Evolutionary conservation across 371 early-diverging fungal species (phyloP).

Genomic region (Mucor irregularis): DNA sequence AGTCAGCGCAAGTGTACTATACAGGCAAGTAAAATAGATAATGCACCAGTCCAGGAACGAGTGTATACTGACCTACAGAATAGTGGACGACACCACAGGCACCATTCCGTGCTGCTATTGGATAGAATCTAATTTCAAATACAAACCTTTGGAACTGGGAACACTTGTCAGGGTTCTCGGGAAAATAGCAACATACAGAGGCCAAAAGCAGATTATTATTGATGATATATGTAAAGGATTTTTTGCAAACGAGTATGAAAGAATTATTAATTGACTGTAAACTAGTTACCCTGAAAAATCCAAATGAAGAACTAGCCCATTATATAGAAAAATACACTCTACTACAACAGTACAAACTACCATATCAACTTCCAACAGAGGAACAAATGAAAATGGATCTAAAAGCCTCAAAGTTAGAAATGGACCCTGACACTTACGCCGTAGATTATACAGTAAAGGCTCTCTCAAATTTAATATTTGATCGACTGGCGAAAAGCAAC

Average conservation of each 20-base stretch:
- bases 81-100: slow-evolving; percentile 24
- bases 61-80: too few relatives aligned
- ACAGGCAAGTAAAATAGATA: neutral
- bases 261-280: neutral
- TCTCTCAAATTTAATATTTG: too few relatives aligned
- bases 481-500: too few relatives aligned
- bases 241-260: neutral
- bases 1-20: neutral
- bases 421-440: too few relatives aligned
- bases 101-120: slow-evolving; percentile 14
- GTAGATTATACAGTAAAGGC: too few relatives aligned
- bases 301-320: slow-evolving; percentile 1
- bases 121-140: slow-evolving; percentile 2
- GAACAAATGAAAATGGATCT: too few relatives aligned
- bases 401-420: too few relatives aligned
- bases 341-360: too few relatives aligned
- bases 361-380: too few relatives aligned
- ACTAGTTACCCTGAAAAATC: too few relatives aligned
- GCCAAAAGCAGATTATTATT: slow-evolving; percentile 5
- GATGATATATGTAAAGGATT: slow-evolving; percentile 8
- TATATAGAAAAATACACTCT: too few relatives aligned
- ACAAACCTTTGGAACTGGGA: slow-evolving; percentile 6
- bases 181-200: neutral
- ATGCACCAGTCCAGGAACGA: too few relatives aligned
- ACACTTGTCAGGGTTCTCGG: slow-evolving; percentile 11